phyloP scores from a whole-genome alignment of 2,329 filamentous ascomycete species.

The Macrophomina tecta region DNA sequence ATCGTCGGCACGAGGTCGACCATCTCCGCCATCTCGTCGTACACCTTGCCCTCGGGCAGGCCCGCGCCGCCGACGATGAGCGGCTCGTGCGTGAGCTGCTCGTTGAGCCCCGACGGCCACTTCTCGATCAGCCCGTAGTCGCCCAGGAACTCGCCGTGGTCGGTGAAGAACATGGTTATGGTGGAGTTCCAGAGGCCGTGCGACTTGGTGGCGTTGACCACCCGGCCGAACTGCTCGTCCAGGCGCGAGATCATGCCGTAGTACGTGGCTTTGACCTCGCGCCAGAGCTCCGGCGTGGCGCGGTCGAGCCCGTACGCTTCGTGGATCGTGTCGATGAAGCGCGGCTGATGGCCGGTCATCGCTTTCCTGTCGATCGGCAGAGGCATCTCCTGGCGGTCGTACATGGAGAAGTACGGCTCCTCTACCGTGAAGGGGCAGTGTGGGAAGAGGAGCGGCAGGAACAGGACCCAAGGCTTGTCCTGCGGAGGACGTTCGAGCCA shows the following conservation, averaged over 20 bases:
- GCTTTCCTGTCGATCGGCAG: constrained; percentile 3
- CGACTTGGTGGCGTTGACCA: constrained; percentile 45
- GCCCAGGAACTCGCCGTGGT: constrained; percentile 56
- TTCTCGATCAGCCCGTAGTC: constrained; percentile 58
- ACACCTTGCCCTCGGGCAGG: constrained; percentile 43
- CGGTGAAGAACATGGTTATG: constrained; percentile 53
- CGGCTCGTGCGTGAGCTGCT: constrained; percentile 52
- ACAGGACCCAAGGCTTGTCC: constrained; percentile 52
- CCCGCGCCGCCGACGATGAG: constrained; percentile 53
- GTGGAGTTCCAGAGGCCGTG: constrained; percentile 47
- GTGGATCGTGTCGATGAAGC: constrained; percentile 50
- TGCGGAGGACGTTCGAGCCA: constrained; percentile 53
- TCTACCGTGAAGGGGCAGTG: constrained; percentile 57
- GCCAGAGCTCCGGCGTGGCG: constrained; percentile 52
- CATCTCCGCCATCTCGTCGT: constrained; percentile 51
- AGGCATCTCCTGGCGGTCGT: constrained; percentile 44
- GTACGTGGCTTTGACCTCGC: constrained; percentile 54
- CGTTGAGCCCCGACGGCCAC: constrained; percentile 50
- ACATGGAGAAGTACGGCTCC: constrained; percentile 57
- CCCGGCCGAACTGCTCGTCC: constrained; percentile 54
- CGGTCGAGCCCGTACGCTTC: constrained; percentile 48
- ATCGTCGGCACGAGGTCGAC: constrained; percentile 55
- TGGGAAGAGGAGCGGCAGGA: constrained; percentile 53
- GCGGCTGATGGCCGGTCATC: constrained; percentile 51
- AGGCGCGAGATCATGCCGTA: constrained; percentile 56